Conservation (phyloP, 2,329 filamentous ascomycete species). For the Tolypocladium cylindrosporum region DNA sequence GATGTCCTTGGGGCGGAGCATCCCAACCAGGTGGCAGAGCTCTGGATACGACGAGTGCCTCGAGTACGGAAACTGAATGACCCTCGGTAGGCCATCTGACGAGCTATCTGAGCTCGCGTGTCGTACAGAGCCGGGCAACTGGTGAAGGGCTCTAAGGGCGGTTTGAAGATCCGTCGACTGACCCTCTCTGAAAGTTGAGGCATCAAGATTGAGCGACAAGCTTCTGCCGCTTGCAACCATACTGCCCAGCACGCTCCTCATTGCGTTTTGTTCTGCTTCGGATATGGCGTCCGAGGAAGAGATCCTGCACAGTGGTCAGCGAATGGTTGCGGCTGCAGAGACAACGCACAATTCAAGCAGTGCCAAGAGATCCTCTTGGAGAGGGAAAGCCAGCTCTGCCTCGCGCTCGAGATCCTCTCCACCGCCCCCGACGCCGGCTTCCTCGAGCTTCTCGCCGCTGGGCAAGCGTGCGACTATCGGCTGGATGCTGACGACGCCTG, state of each 20-base stretch:
- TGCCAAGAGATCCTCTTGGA: slow-evolving; percentile 41
- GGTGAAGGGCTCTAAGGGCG: background rate
- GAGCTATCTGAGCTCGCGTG: background rate
- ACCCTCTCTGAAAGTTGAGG: slow-evolving; percentile 7
- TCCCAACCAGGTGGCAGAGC: slow-evolving; percentile 57
- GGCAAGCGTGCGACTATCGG: slow-evolving; percentile 61
- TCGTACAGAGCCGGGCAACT: background rate
- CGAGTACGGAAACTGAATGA: slow-evolving; percentile 68
- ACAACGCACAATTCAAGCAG: slow-evolving; percentile 28
- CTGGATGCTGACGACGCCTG: slow-evolving; percentile 60
- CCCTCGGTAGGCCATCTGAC: slow-evolving; percentile 21
- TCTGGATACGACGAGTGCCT: slow-evolving; percentile 82
- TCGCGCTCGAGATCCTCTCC: slow-evolving; percentile 62
- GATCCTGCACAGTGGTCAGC: slow-evolving; percentile 9
- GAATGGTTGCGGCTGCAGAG: background rate
- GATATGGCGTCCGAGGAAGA: slow-evolving; percentile 4
- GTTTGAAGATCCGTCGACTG: slow-evolving; percentile 6
- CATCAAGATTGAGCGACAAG: slow-evolving; percentile 14
- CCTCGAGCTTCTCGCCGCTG: slow-evolving; percentile 54
- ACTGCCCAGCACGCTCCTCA: slow-evolving; percentile 7
- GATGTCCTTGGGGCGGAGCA: slow-evolving; percentile 65
- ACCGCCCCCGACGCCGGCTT: slow-evolving; percentile 71
- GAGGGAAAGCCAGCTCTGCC: slow-evolving; percentile 52
- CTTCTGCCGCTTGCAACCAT: slow-evolving; percentile 12
- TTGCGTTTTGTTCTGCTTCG: slow-evolving; percentile 1